Base-by-base conservation (phyloP, 2,329 filamentous ascomycete genomes). In the Ophiosphaerella narmari region DNA sequence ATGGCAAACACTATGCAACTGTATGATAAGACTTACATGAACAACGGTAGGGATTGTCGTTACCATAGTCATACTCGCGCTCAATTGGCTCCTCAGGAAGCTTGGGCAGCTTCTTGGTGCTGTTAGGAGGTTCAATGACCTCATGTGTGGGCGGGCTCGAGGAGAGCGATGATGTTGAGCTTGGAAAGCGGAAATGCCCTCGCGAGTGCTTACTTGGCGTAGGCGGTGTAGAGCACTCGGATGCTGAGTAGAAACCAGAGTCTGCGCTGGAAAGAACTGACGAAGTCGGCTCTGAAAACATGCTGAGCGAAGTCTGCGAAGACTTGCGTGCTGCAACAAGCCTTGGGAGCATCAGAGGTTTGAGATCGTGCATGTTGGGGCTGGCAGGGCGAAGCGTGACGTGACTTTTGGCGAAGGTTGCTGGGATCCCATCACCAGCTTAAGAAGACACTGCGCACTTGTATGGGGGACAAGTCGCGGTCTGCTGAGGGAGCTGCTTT, bases 41-140 rank as follows among this genome's bases (percentile, higher is more conserved):
- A 73, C 89, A 93, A 42, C 59, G 55, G 45, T 61, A 78, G 24
- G 80, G 71, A 40, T 80, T 69, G 39, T 78, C 73, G 50, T 80
- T 78, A 51, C 81, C 75, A 42, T 79, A 78, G 45, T 81, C 80
- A 24, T 86, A 83, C 18, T 88, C 88, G 46, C 82, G 82, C 70
- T 92, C 88, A 36, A 86, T 75, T 2, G 88, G 86, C 65, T 96
- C 91, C 72, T 97, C 92, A 65, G 91, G 84, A 16, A 97, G 88
- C 64, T 94, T 89, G 13, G 90, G 88, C 54, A 97, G 79, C 74
- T 90, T 90, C 63, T 80, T 79, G 0, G 83, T 77, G 77, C 79
- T 43, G 76, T 81, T 50, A 80, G 86, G 52, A 80, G 87, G 47
- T 80, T 86, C 55, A 73, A 66, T 75, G 74, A 60, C 60, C 7